These are phyloP conservation scores for Verticillium albo-atrum DNA, from an alignment of 2,329 filamentous ascomycete genomes.

Conservation along the genomic window DNA sequence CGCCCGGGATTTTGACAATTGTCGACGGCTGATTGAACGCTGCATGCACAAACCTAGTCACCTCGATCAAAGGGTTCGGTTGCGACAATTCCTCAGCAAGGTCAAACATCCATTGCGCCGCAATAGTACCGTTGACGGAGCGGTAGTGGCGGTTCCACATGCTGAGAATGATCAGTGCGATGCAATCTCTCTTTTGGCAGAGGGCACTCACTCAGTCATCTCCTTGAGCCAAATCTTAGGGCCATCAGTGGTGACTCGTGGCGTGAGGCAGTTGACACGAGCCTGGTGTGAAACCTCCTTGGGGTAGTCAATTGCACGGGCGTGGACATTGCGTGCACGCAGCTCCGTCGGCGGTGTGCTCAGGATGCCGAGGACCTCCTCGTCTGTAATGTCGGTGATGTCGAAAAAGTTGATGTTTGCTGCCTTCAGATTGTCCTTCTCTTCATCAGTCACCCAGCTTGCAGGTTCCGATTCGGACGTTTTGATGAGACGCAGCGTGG, in stretches of 20 bases:
- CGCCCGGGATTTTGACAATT: constrained; percentile 35
- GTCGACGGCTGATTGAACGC: constrained; percentile 36
- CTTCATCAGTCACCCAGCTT: constrained; percentile 33
- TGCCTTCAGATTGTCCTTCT: constrained; percentile 20
- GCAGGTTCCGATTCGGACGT: constrained; percentile 29
- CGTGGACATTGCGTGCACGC: constrained; percentile 6
- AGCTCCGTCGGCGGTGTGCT: constrained; percentile 6
- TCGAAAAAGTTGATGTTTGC: not conserved
- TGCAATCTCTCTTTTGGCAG: not conserved
- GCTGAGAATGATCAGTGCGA: constrained; percentile 8
- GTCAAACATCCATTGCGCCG: constrained; percentile 37
- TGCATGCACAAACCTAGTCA: constrained; percentile 34
- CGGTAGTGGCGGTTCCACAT: constrained; percentile 38
- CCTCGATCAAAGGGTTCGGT: constrained; percentile 34
- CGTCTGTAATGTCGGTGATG: constrained; percentile 15
- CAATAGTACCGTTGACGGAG: constrained; percentile 31
- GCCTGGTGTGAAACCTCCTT: constrained; percentile 23
- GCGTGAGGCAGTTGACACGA: constrained; percentile 27
- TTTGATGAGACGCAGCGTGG: constrained; percentile 29
- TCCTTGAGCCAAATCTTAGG: constrained; percentile 30
- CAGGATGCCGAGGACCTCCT: constrained; percentile 16
- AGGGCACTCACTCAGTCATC: constrained; percentile 22
- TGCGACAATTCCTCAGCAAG: constrained; percentile 29
- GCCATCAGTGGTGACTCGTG: constrained; percentile 20
- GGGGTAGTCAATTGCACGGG: constrained; percentile 24